A percentile compares a stretch with the other conserved stretches of the same genome.
phyloP scores from a whole-genome alignment of 2,329 filamentous ascomycete genomes.

The Aureobasidium namibiae region DNA sequence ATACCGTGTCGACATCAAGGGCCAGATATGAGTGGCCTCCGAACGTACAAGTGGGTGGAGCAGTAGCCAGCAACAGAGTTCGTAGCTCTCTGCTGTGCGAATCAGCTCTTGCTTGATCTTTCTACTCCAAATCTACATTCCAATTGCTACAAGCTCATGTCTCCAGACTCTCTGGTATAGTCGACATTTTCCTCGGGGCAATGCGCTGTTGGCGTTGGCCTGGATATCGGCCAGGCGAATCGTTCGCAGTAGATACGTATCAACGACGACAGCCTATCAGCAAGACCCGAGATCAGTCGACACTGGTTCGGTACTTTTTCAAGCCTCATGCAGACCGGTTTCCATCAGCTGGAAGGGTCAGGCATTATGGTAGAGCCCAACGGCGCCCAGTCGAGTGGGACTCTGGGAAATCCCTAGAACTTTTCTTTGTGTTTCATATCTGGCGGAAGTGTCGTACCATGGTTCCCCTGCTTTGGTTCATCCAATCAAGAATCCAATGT shows the following conservation, averaged over 20 bases:
- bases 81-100: constrained; percentile 9
- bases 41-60: constrained; percentile 44
- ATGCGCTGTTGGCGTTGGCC: background rate
- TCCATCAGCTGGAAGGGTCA: background rate
- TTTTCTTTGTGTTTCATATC: background rate
- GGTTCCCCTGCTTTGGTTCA: background rate
- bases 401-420: background rate
- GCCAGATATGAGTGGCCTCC: constrained; percentile 67
- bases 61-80: background rate
- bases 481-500: background rate
- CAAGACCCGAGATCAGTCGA: background rate
- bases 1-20: constrained; percentile 94
- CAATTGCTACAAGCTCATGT: background rate
- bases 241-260: background rate
- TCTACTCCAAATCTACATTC: background rate
- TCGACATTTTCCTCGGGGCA: background rate
- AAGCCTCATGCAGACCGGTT: background rate
- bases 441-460: background rate
- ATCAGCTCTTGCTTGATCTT: background rate
- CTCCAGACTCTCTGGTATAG: background rate
- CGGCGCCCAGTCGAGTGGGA: background rate
- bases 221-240: background rate
- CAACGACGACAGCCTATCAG: background rate
- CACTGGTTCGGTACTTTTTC: background rate
- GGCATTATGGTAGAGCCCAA: background rate